Evolutionary conservation across 192 early-diverging fungal genomes (phyloP), one percentile per base, ranked within the genome.

Genomic region (Coemansia sp.): DNA sequence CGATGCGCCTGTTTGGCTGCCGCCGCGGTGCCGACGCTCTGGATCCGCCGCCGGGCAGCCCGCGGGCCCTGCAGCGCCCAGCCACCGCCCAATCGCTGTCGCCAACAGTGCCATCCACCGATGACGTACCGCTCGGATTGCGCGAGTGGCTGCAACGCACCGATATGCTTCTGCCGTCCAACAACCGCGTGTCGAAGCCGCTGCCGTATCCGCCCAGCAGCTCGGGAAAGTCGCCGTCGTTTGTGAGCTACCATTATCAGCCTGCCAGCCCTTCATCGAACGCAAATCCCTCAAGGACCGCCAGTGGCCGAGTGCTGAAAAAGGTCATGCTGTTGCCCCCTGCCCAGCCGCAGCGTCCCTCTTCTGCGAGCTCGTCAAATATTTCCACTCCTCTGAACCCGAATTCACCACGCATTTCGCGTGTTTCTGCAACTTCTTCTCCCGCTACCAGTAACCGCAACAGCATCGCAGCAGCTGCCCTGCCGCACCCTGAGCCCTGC

Each of bases 101-200:
- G 46, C 11, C 42, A 12, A 14, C 44, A 10, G 53, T n/a, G 10
- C 40, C n/a, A 26, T 12, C 14, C 44, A 49, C 25, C 21, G 37
- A 20, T 44, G 70, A 42, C 48, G 17, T 54, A 36, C 36, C 63
- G 20, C 47, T 60, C n/a, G 53, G 66, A 25, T 53, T 80, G 59
- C 62, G 61, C n/a, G 72, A 69, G 36, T 80, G 78, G 78, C 67
- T 80, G 51, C 61, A 70, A 38, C 71, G 72, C n/a, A 71, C 78
- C 5, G 72, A 74, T 50, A 60, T 70, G 48, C 57, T 68, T 52
- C 62, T 64, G 64, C 71, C 77, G 19, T 46, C 71, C 5, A 64
- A 59, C 68, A 69, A 63, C 53, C 46, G 49, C 4, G 57, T 62
- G 19, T 36, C 63, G n/a, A 69, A 69, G 64, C 68, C 56, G 26